Base-by-base conservation (phyloP, 1,139 yeast genomes). In the Ashbya aceris region DNA sequence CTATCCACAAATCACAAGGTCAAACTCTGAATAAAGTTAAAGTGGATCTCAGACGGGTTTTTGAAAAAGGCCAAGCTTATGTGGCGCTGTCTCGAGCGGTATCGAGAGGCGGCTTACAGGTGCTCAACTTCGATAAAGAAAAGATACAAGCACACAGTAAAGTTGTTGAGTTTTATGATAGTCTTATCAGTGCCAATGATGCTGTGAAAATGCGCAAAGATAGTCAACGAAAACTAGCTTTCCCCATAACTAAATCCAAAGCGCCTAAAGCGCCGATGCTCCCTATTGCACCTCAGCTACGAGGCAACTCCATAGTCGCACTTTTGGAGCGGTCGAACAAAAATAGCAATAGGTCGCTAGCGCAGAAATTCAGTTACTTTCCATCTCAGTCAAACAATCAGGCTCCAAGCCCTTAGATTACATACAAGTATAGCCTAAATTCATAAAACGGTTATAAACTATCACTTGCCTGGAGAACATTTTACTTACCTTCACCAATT, bases 1-100 rank as follows among this genome's bases (percentile, higher is more conserved):
- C 96, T 0, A 89, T 91, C 40, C 99, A 91, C 60, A 91, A 91
- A 63, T 81, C 96, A 0, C 98, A 91, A 60, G 98, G 98, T 2
- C 98, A 93, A 60, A 89, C 98, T 0, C 66, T 91, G 39, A 82
- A 83, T 2, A 74, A 76, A 50, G 95, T 86, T 2, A 76, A 76
- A 52, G 95, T 91, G 5, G 95, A 93, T 60, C 68, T 91, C 47
- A 69, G 73, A 31, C 69, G 71, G 45, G 79, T 83, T 0, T 91
- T 91, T 62, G 98, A 89, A 57, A 82, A 78, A 48, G 98, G 98
- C 0, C 98, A 91, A 61, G 95, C 95, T 0, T 91, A 91, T 60
- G 96, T 89, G 27, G 96, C 96, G 0, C 67, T 89, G 30, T 83
- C 94, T 1, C 73, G 96, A 58, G 96, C 95, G 1, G 83, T 79